Percentiles rank a stretch among this genome's conserved stretches.
Conservation (phyloP, 495 filamentous ascomycete genomes). For the Delitschia confertaspora region DNA sequence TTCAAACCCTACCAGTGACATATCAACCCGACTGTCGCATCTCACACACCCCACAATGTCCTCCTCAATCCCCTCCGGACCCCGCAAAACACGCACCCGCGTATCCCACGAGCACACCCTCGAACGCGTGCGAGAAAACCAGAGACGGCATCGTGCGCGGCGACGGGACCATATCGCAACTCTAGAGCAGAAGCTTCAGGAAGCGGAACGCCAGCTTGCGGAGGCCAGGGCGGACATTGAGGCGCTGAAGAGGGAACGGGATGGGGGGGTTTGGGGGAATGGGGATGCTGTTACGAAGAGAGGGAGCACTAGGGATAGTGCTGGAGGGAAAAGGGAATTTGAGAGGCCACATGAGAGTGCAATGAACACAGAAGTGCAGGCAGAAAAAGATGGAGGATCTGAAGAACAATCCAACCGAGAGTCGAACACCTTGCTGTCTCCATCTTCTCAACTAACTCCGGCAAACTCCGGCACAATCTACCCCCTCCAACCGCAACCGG, state of each 20-base stretch:
- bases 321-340: not conserved
- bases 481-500: too few species aligned
- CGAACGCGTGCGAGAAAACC: conserved; percentile 21
- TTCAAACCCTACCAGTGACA: too few species aligned
- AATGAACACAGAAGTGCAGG: too few species aligned
- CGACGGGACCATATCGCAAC: conserved; percentile 16
- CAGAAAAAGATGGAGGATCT: too few species aligned
- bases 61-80: not conserved
- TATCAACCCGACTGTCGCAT: too few species aligned
- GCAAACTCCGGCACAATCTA: not conserved
- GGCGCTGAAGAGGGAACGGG: conserved; percentile 3
- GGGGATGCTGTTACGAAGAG: not conserved
- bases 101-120: conserved; percentile 23
- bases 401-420: too few species aligned
- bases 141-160: conserved; percentile 20
- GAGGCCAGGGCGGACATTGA: conserved; percentile 12
- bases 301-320: not conserved
- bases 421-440: not conserved
- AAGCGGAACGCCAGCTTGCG: conserved; percentile 11
- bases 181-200: conserved; percentile 14
- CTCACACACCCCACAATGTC: not conserved
- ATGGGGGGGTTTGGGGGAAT: not conserved
- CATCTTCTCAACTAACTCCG: not conserved
- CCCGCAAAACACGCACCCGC: conserved; percentile 3
- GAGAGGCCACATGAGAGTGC: not conserved